Evolutionary conservation across 768 basidiomycete species (phyloP).

Genomic region (Grammothele lineata): DNA sequence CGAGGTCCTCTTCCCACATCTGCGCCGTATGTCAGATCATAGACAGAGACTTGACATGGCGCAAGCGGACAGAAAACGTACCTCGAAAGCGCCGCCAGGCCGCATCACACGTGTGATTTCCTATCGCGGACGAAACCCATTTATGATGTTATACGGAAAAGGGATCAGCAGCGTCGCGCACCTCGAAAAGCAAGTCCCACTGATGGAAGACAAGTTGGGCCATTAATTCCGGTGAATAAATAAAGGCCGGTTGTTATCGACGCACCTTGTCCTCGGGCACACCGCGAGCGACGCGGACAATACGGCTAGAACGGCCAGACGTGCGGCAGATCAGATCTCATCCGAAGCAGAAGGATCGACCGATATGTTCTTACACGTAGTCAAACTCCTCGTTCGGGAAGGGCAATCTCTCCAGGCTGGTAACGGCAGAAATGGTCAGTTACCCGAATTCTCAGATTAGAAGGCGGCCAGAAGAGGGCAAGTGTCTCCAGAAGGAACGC

Average conservation of each 20-base stretch:
- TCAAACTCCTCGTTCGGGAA: constrained; percentile 74
- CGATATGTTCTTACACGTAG: constrained; percentile 52
- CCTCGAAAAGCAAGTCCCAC: constrained; percentile 68
- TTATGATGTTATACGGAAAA: not conserved
- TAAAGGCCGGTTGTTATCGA: not conserved
- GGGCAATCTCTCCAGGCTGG: constrained; percentile 63
- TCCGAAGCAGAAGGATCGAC: not conserved
- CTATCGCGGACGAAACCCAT: constrained; percentile 14
- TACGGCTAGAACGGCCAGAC: constrained; percentile 39
- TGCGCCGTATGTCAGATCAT: too few species aligned
- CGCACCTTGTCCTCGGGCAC: constrained; percentile 71
- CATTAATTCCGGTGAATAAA: too few species aligned
- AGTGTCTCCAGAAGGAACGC: too few species aligned
- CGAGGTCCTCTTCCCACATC: constrained; percentile 74
- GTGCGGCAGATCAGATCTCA: constrained; percentile 9
- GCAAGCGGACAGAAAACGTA: too few species aligned
- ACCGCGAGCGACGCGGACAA: constrained; percentile 68
- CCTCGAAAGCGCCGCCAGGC: constrained; percentile 70
- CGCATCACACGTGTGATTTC: constrained; percentile 71
- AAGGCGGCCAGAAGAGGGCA: not conserved
- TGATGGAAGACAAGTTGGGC: constrained; percentile 20
- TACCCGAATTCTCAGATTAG: constrained; percentile 48
- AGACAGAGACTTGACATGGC: too few species aligned
- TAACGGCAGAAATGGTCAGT: not conserved
- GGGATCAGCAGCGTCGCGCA: constrained; percentile 10